These are phyloP conservation scores for Petunia secreta DNA, from an alignment of 257 asterid genomes.

Conservation along the genomic window DNA sequence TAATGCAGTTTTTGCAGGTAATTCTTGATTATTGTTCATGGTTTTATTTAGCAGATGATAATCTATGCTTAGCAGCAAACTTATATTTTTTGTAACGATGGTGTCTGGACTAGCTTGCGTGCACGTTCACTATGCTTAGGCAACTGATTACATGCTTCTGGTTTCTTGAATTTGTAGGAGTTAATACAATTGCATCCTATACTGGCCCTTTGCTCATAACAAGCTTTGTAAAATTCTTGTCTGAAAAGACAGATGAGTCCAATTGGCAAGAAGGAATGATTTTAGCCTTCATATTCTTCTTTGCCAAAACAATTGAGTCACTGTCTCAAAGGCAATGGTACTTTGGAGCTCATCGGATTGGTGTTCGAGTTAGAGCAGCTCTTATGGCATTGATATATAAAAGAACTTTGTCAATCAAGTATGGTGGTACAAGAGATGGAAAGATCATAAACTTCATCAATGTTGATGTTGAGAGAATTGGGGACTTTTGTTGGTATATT, in stretches of 20 bases:
- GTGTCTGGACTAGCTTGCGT: neutral
- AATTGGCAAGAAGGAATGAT: conserved; percentile 61
- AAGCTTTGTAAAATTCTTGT: conserved; percentile 73
- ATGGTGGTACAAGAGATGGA: conserved; percentile 64
- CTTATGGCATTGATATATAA: conserved; percentile 72
- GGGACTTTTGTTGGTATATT: conserved; percentile 75
- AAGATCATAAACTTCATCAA: conserved; percentile 63
- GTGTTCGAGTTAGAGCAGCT: conserved; percentile 69
- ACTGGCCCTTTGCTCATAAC: conserved; percentile 78
- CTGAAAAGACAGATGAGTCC: conserved; percentile 46
- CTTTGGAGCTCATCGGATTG: conserved; percentile 80
- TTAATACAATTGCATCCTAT: conserved; percentile 75
- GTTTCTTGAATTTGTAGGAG: conserved; percentile 45
- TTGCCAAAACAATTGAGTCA: conserved; percentile 80
- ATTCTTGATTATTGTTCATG: neutral
- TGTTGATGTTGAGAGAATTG: conserved; percentile 84
- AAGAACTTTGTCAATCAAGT: conserved; percentile 54
- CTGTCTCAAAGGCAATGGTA: conserved; percentile 90
- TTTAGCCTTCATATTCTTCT: conserved; percentile 66
- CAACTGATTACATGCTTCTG: conserved; percentile 23
- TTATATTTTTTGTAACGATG: neutral
- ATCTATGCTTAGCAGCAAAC: neutral
- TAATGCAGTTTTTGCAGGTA: conserved; percentile 89
- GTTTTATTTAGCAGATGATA: conserved; percentile 7
- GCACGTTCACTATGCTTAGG: neutral